Conservation (phyloP, 2,329 filamentous ascomycete genomes). For the Chaetoscypha palmicola region DNA sequence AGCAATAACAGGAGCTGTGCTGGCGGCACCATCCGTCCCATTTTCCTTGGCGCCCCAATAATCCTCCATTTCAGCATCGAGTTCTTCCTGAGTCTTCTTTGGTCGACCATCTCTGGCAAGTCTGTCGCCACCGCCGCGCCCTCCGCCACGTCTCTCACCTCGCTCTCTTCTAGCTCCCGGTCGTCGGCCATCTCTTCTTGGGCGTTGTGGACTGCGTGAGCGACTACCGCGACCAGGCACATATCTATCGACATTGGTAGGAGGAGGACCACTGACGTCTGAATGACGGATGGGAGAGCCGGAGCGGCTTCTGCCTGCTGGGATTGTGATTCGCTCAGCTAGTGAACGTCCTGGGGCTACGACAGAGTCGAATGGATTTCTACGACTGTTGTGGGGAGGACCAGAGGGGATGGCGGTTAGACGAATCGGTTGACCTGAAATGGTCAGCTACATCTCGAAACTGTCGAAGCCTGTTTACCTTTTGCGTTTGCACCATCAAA, state of each 20-base stretch:
- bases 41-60: conserved; percentile 61
- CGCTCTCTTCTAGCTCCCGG: conserved; percentile 37
- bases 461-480: conserved; percentile 38
- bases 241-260: conserved; percentile 31
- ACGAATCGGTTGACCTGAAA: conserved; percentile 68
- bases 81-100: conserved; percentile 82
- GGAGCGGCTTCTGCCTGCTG: conserved; percentile 52
- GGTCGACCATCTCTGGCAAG: conserved; percentile 44
- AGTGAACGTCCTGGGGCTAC: conserved; percentile 50
- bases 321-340: conserved; percentile 52
- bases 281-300: conserved; percentile 41
- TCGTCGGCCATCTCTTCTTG: conserved; percentile 45
- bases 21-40: conserved; percentile 22
- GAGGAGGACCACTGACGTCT: conserved; percentile 29
- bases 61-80: conserved; percentile 95
- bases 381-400: conserved; percentile 33
- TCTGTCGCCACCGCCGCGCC: conserved; percentile 36
- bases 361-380: conserved; percentile 52
- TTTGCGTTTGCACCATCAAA: conserved; percentile 90
- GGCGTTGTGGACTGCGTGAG: conserved; percentile 53
- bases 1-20: conserved; percentile 30
- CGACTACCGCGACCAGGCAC: conserved; percentile 36
- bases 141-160: conserved; percentile 35
- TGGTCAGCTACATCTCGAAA: conserved; percentile 10
- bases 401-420: conserved; percentile 57